Evolutionary conservation across 495 filamentous ascomycete genomes (phyloP), one percentile per base, ranked within the genome.

Genomic region (Hyaloscypha bicolor): DNA sequence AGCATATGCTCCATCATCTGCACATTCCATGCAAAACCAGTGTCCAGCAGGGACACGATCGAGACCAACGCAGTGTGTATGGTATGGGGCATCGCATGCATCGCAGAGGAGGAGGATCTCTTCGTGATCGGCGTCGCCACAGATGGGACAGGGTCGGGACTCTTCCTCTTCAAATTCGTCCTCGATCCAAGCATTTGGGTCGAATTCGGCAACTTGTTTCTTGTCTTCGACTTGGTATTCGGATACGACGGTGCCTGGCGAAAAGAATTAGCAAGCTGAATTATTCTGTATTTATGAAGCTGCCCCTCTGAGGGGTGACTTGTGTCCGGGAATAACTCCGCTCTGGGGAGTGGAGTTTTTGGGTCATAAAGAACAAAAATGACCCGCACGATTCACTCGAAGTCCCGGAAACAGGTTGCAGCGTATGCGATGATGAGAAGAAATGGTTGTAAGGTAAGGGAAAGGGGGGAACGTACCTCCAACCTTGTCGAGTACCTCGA

Each of bases 21-120:
- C 81, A 77, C 93, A 98, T 60, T 86, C 84, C 64, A 91, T 82
- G 76, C 94, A 98, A 75, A 91, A 97, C 94, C 94, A 98, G 60
- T 85, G 77, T 21, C 90, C 91, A 19, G 78, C 70, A 30, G 94
- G 93, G 39, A 97, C 83, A 8, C 75, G 71, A 57, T 92, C 87
- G 48, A 96, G 83, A n/a, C 88, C 93, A 33, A 94, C 82, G 73
- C 94, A 99, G 74, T 91, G 89, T 57, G 90, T 90, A 78, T 99
- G 94, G 61, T 91, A 95, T 31, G 88, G 83, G 11, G 84, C 85
- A 82, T 95, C 89, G 78, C 95, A 97, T 69, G 86, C 87, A 79
- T 96, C 92, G 80, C 94, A 99, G 35, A 93, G 82, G 60, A 97
- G 85, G 31, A 97, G 85, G 0, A 90, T 77, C 32, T 96, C 89